These are phyloP conservation scores for Penicillium desertorum DNA, from an alignment of 495 filamentous ascomycete species.

Conservation along the genomic window DNA sequence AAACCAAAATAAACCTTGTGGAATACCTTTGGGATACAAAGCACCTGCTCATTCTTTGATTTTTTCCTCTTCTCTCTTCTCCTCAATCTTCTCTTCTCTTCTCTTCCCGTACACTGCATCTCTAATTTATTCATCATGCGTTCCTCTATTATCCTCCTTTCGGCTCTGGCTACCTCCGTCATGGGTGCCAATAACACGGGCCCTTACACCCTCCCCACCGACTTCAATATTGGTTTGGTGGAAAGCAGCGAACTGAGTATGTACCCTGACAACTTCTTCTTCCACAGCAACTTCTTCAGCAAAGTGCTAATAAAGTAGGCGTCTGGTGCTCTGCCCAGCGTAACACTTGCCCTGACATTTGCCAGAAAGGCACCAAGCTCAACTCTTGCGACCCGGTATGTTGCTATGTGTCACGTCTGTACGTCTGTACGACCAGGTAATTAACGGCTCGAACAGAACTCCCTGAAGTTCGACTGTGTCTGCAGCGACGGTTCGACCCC, in stretches of 20 bases:
- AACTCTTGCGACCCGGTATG: slow-evolving; percentile 50
- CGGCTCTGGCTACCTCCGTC: slow-evolving; percentile 32
- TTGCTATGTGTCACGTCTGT: slow-evolving; percentile 4
- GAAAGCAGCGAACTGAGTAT: slow-evolving; percentile 30
- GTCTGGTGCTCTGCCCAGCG: slow-evolving; percentile 48
- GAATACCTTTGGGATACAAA: slow-evolving; percentile 1
- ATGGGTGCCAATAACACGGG: slow-evolving; percentile 27
- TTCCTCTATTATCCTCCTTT: slow-evolving; percentile 35
- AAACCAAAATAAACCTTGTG: slow-evolving; percentile 14
- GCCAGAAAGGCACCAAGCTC: slow-evolving; percentile 38
- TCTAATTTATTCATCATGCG: slow-evolving; percentile 32
- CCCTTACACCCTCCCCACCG: slow-evolving; percentile 39
- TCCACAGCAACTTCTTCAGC: not conserved
- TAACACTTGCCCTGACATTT: slow-evolving; percentile 49
- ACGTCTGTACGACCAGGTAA: not conserved
- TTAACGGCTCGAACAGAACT: slow-evolving; percentile 32
- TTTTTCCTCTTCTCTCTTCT: slow-evolving; percentile 22
- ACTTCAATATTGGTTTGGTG: slow-evolving; percentile 41
- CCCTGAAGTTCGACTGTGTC: slow-evolving; percentile 53
- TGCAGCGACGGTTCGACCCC: slow-evolving; percentile 54
- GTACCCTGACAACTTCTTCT: slow-evolving; percentile 8
- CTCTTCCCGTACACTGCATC: slow-evolving; percentile 15
- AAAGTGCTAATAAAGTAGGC: slow-evolving; percentile 28
- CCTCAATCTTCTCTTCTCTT: slow-evolving; percentile 19
- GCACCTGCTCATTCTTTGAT: slow-evolving; percentile 20